A percentile compares a stretch with the other conserved stretches of the same genome.
phyloP scores from a whole-genome alignment of 2,329 filamentous ascomycete genomes.

The Tolypocladium endophyticum region DNA sequence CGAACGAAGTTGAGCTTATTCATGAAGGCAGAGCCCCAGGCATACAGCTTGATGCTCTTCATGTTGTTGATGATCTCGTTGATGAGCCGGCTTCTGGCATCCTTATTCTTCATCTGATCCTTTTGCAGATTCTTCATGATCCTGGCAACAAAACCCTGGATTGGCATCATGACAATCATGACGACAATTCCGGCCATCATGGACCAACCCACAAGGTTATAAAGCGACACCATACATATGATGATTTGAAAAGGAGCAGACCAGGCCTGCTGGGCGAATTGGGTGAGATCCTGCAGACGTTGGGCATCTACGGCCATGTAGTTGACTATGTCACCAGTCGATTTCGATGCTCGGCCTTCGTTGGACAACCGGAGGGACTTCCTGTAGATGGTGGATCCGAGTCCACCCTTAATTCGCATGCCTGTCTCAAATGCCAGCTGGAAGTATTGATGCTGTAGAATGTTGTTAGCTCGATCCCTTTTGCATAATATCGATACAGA shows the following conservation, averaged over 20 bases:
- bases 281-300: constrained; percentile 84
- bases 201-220: constrained; percentile 86
- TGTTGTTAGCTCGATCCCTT: constrained; percentile 10
- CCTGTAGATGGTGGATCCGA: constrained; percentile 84
- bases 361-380: constrained; percentile 88
- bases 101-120: constrained; percentile 98
- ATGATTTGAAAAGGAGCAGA: constrained; percentile 94
- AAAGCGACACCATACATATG: constrained; percentile 91
- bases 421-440: constrained; percentile 89
- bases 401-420: constrained; percentile 88
- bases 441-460: constrained; percentile 78
- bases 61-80: constrained; percentile 99
- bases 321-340: constrained; percentile 96
- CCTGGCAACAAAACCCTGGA: constrained; percentile 85
- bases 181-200: constrained; percentile 93
- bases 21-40: constrained; percentile 96
- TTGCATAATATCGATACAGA: not conserved
- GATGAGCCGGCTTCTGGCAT: constrained; percentile 82
- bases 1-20: constrained; percentile 92
- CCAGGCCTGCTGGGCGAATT: constrained; percentile 93
- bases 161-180: constrained; percentile 95
- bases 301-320: constrained; percentile 99
- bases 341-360: constrained; percentile 79
- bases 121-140: constrained; percentile 95
- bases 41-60: constrained; percentile 98